phyloP scores from a whole-genome alignment of 1,284 basidiomycete genomes.

The Cutaneotrichosporon cutaneum region DNA sequence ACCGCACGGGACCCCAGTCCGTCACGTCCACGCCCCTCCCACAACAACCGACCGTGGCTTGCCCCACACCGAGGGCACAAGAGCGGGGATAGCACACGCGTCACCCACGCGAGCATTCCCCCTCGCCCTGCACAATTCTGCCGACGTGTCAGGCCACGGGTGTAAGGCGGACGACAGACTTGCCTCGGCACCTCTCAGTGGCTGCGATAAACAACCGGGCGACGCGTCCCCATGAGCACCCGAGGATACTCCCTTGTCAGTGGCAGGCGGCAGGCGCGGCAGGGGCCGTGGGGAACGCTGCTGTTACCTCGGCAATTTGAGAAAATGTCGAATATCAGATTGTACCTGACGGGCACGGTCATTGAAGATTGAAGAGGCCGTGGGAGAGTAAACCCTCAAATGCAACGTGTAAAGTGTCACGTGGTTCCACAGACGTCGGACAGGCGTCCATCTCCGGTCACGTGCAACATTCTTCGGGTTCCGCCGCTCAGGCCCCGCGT shows the following conservation, averaged over 20 bases:
- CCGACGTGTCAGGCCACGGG: background rate
- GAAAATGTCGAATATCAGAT: background rate
- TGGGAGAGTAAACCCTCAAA: background rate
- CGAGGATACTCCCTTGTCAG: too few species aligned
- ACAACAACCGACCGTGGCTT: background rate
- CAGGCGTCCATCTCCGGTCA: background rate
- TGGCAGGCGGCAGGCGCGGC: too few species aligned
- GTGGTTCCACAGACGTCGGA: too few species aligned
- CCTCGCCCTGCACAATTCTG: background rate
- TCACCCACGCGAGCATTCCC: background rate
- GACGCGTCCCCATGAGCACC: background rate
- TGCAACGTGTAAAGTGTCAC: background rate
- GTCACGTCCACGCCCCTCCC: background rate
- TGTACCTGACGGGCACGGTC: background rate
- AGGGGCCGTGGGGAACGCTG: background rate
- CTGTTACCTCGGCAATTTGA: background rate
- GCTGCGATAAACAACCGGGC: background rate
- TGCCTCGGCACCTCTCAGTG: background rate
- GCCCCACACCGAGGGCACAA: background rate
- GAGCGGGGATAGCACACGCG: slow-evolving; percentile 2
- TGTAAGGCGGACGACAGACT: slow-evolving; percentile 1
- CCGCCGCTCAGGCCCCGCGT: too few species aligned
- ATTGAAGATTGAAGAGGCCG: background rate
- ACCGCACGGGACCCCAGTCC: background rate
- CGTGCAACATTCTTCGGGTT: background rate